These are phyloP conservation scores for Trichoderma harzianum DNA, from an alignment of 2,329 filamentous ascomycete genomes.

Conservation along the genomic window DNA sequence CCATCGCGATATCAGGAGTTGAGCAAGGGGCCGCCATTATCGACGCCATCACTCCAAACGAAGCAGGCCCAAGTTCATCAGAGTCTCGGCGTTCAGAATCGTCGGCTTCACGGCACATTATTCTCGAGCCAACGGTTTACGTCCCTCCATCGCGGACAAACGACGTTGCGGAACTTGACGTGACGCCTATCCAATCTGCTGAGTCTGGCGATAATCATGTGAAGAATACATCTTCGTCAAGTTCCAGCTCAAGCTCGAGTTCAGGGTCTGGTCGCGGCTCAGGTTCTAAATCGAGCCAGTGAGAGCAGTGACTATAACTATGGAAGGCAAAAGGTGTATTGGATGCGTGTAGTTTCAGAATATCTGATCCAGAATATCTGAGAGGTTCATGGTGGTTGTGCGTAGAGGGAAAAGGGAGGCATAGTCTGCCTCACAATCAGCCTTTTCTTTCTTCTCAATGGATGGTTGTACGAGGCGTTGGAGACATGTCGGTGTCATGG, in stretches of 20 bases:
- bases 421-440: not conserved
- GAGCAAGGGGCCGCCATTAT: not conserved
- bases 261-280: not conserved
- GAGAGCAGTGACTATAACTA: not conserved
- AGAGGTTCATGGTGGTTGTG: not conserved
- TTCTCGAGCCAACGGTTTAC: constrained; percentile 15
- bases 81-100: not conserved
- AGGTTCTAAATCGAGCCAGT: not conserved
- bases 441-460: not conserved
- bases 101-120: not conserved
- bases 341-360: too few species aligned
- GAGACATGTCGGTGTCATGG: not conserved
- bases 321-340: not conserved
- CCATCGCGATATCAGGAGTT: not conserved
- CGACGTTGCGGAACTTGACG: not conserved
- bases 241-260: constrained; percentile 11
- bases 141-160: not conserved
- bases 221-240: constrained; percentile 2
- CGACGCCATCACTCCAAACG: constrained; percentile 1
- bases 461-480: not conserved
- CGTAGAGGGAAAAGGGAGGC: not conserved
- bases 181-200: not conserved
- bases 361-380: too few species aligned
- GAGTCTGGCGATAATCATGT: not conserved
- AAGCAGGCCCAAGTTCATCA: not conserved